Evolutionary conservation across 164 flowering plant genomes (phyloP).

Genomic region (Pachysandra terminalis): DNA sequence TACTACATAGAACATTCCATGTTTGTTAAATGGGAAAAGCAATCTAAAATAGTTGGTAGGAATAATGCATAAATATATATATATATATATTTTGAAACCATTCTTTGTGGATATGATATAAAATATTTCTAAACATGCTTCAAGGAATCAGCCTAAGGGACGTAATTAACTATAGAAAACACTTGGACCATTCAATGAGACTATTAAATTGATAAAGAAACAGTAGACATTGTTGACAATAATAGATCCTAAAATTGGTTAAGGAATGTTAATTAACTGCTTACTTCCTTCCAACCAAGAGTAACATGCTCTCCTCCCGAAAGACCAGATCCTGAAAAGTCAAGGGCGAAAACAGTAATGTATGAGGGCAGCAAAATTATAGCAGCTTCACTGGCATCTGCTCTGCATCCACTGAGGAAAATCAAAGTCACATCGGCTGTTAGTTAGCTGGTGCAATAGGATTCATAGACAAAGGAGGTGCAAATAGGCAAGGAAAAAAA

Average conservation of each 20-base stretch:
- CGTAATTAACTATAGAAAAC: not conserved
- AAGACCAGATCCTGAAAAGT: conserved; percentile 97
- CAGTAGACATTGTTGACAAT: not conserved
- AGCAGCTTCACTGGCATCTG: conserved; percentile 99
- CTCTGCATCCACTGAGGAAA: conserved; percentile 86
- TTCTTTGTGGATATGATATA: not conserved
- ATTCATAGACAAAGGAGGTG: not conserved
- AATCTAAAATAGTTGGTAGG: too few relatives aligned
- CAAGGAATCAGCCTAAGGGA: not conserved
- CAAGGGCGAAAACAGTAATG: conserved; percentile 89
- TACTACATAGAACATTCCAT: not conserved
- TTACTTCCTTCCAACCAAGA: conserved; percentile 93
- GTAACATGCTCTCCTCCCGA: conserved; percentile 96
- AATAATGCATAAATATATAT: too few relatives aligned
- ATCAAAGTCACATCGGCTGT: conserved; percentile 5
- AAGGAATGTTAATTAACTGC: conserved; percentile 8
- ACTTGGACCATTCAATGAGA: not conserved
- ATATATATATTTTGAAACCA: too few relatives aligned
- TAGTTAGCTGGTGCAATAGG: conserved; percentile 3
- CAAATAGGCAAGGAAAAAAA: not conserved
- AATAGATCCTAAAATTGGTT: not conserved
- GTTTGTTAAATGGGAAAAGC: too few relatives aligned
- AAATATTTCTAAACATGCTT: not conserved
- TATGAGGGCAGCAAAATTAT: conserved; percentile 86
- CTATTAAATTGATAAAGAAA: not conserved